Evolutionary conservation across 75 land plant genomes (phyloP).

Genomic region (Pinus tabuliformis): DNA sequence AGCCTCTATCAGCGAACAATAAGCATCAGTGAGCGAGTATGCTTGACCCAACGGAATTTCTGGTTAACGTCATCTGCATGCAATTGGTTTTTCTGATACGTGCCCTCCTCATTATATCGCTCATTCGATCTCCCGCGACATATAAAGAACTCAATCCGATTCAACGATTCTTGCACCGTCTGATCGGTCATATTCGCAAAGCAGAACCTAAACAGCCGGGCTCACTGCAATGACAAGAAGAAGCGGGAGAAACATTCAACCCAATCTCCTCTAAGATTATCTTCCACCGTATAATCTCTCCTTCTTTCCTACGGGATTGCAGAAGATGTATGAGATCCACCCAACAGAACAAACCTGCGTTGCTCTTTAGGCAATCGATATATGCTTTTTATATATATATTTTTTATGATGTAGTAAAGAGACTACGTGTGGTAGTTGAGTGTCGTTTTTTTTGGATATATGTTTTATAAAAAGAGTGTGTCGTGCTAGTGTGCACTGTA

Average conservation of each 20-base stretch:
- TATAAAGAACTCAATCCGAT: constrained; percentile 33
- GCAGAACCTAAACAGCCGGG: constrained; percentile 84
- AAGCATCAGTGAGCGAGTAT: neutral
- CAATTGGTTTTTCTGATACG: too few species aligned
- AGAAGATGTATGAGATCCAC: constrained; percentile 59
- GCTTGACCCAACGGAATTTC: neutral
- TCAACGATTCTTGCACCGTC: constrained; percentile 25
- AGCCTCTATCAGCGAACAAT: neutral
- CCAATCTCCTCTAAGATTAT: constrained; percentile 44
- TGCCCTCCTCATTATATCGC: too few species aligned
- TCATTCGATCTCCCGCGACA: neutral
- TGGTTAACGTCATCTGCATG: too few species aligned
- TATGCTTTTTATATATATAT: too few species aligned
- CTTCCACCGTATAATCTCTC: constrained; percentile 68
- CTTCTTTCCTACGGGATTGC: constrained; percentile 33
- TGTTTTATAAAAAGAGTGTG: too few species aligned
- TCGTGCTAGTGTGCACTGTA: too few species aligned
- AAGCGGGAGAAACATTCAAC: constrained; percentile 69
- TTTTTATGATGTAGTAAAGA: too few species aligned
- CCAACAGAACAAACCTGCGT: constrained; percentile 79
- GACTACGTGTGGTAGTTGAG: too few species aligned
- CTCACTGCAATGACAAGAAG: constrained; percentile 67
- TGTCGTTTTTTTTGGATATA: too few species aligned
- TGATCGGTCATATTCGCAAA: constrained; percentile 62
- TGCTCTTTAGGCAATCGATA: constrained; percentile 39